Evolutionary conservation across 805 yeast species (phyloP).

Genomic region (Barnettozyma populi): DNA sequence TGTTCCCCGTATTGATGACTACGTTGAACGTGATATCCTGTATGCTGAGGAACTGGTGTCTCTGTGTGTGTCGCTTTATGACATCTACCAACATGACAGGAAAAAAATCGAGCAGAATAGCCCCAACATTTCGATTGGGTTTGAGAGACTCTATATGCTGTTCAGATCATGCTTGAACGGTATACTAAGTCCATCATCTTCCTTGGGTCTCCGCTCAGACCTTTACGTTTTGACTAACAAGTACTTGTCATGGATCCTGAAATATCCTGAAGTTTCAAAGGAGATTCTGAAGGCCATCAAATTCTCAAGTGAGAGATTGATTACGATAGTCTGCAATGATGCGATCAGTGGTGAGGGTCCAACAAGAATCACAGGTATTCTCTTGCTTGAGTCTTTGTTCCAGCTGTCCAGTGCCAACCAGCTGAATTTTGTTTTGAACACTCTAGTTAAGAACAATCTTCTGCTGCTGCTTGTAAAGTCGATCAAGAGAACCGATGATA

Average conservation of each 20-base stretch:
- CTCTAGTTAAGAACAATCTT: slow-evolving; percentile 60
- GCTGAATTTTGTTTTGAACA: slow-evolving; percentile 52
- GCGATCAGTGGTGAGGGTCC: slow-evolving; percentile 75
- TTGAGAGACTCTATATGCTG: slow-evolving; percentile 56
- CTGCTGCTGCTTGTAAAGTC: slow-evolving; percentile 61
- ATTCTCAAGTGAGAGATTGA: slow-evolving; percentile 52
- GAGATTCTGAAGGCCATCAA: slow-evolving; percentile 51
- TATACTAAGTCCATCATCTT: slow-evolving; percentile 61
- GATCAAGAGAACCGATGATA: slow-evolving; percentile 63
- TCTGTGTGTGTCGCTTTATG: slow-evolving; percentile 64
- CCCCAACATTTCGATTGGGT: slow-evolving; percentile 35
- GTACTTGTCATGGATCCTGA: slow-evolving; percentile 49
- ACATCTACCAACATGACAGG: slow-evolving; percentile 49
- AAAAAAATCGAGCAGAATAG: slow-evolving; percentile 26
- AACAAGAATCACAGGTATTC: slow-evolving; percentile 65
- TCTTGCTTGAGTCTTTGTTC: slow-evolving; percentile 65
- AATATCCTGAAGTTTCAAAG: slow-evolving; percentile 35
- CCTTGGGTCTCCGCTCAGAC: slow-evolving; percentile 67
- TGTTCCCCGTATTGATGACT: slow-evolving; percentile 72
- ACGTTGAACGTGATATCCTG: slow-evolving; percentile 55
- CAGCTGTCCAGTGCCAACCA: slow-evolving; percentile 47
- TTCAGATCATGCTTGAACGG: slow-evolving; percentile 75
- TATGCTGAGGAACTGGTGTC: slow-evolving; percentile 77
- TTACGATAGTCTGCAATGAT: slow-evolving; percentile 68
- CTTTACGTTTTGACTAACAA: slow-evolving; percentile 69